A percentile compares a stretch with the other conserved stretches of the same genome.
These are phyloP conservation scores for Ambrosiella cleistominuta DNA, from an alignment of 2,329 filamentous ascomycete genomes.

Conservation along the genomic window DNA sequence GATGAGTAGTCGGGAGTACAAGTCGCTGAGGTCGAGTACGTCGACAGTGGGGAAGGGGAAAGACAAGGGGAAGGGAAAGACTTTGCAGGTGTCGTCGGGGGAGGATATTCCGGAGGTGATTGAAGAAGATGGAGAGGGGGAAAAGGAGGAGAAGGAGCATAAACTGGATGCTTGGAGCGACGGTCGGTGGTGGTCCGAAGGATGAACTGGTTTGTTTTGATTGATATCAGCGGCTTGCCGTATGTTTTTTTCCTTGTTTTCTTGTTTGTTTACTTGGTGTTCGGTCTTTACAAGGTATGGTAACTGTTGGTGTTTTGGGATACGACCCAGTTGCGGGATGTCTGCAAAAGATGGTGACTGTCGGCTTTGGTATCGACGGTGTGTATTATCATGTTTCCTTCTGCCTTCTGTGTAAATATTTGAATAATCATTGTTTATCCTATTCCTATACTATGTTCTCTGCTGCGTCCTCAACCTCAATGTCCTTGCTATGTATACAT, in stretches of 20 bases:
- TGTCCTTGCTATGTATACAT: background rate
- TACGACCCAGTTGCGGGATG: background rate
- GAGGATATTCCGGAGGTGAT: constrained; percentile 2
- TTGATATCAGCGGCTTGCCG: constrained; percentile 9
- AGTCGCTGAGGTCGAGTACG: background rate
- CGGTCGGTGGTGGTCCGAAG: constrained; percentile 8
- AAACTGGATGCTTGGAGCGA: background rate
- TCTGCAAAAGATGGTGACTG: background rate
- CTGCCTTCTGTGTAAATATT: background rate
- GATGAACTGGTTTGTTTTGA: background rate
- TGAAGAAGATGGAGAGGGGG: background rate
- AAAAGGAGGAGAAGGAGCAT: background rate
- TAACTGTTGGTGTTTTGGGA: background rate
- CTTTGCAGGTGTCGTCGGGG: background rate
- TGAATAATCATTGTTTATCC: background rate
- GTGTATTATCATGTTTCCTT: background rate
- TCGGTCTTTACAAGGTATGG: background rate
- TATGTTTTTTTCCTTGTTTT: constrained; percentile 4
- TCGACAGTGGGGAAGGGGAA: background rate
- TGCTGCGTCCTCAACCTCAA: background rate
- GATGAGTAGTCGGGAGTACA: constrained; percentile 3
- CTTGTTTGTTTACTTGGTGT: background rate
- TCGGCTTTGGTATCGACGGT: background rate
- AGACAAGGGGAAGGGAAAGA: background rate
- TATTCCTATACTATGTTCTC: background rate